Conservation (phyloP, 257 asterid species). For the Solanum chmielewskii region DNA sequence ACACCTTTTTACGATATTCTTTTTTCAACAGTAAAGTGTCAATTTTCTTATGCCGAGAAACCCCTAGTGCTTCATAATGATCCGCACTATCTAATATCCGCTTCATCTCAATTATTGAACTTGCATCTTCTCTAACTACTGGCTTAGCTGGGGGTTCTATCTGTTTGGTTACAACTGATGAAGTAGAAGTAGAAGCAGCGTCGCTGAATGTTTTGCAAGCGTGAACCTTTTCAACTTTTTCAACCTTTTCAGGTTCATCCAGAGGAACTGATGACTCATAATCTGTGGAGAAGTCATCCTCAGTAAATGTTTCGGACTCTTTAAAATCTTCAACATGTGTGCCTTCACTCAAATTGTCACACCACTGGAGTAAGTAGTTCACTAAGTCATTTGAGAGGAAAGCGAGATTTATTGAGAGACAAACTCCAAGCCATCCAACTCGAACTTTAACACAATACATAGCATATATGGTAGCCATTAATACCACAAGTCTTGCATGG, state of each 20-base stretch:
- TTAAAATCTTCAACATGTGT: conserved; percentile 56
- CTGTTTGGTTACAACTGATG: conserved; percentile 46
- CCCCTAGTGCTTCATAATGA: conserved; percentile 91
- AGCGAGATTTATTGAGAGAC: conserved; percentile 72
- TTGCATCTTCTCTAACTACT: conserved; percentile 55
- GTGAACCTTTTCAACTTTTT: conserved; percentile 55
- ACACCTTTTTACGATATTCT: conserved; percentile 87
- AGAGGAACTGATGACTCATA: conserved; percentile 50
- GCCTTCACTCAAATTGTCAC: conserved; percentile 76
- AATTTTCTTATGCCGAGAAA: conserved; percentile 58
- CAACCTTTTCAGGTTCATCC: conserved; percentile 53
- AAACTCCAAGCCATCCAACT: conserved; percentile 90
- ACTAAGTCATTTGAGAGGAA: conserved; percentile 74
- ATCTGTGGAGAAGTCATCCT: conserved; percentile 52
- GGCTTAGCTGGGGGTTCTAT: conserved; percentile 42
- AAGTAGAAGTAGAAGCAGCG: conserved; percentile 37
- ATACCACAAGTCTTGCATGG: conserved; percentile 88
- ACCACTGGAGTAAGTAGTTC: conserved; percentile 75
- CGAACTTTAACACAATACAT: conserved; percentile 72
- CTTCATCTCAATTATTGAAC: conserved; percentile 72
- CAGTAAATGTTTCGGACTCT: conserved; percentile 46
- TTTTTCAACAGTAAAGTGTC: conserved; percentile 65
- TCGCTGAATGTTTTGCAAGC: conserved; percentile 50
- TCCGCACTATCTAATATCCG: conserved; percentile 63
- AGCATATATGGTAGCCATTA: conserved; percentile 77